A percentile compares a stretch with the other conserved stretches of the same genome.
phyloP scores from a whole-genome alignment of 495 filamentous ascomycete species.

The Neurospora sp. region DNA sequence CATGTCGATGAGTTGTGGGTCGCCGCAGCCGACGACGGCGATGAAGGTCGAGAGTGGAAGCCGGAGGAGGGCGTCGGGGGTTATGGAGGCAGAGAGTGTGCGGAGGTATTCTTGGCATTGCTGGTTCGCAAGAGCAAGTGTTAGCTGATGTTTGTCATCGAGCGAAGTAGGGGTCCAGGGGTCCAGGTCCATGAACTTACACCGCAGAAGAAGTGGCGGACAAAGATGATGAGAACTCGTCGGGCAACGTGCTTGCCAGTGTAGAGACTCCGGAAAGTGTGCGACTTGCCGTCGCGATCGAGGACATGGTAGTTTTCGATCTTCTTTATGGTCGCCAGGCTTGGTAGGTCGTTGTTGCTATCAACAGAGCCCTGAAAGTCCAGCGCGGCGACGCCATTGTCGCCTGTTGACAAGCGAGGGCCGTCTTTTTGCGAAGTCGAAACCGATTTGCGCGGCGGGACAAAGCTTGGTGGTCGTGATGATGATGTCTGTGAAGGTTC shows the following conservation, averaged over 20 bases:
- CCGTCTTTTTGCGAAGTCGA: background rate
- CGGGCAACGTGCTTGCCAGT: conserved; percentile 40
- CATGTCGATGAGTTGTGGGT: conserved; percentile 58
- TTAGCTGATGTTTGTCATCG: conserved; percentile 1
- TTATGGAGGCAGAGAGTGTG: conserved; percentile 49
- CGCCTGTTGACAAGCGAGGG: background rate
- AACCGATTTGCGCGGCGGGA: background rate
- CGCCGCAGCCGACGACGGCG: conserved; percentile 68
- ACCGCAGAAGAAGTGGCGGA: conserved; percentile 86
- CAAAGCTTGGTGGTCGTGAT: background rate
- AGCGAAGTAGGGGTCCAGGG: background rate
- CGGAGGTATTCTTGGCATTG: conserved; percentile 68
- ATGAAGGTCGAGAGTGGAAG: conserved; percentile 54
- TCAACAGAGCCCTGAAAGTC: conserved; percentile 38
- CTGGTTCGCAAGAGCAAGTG: conserved; percentile 21
- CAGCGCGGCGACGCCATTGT: conserved; percentile 16
- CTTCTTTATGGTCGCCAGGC: conserved; percentile 34
- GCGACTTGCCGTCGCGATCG: conserved; percentile 50
- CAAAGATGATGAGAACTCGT: conserved; percentile 65
- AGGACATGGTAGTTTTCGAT: conserved; percentile 51
- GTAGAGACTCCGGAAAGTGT: conserved; percentile 61
- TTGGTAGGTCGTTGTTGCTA: conserved; percentile 45
- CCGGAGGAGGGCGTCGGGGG: conserved; percentile 42
- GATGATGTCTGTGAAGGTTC: background rate
- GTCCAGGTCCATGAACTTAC: conserved; percentile 38